These are phyloP conservation scores for Magnaporthiopsis rhizophila DNA, from an alignment of 2,329 filamentous ascomycete genomes.

Conservation along the genomic window DNA sequence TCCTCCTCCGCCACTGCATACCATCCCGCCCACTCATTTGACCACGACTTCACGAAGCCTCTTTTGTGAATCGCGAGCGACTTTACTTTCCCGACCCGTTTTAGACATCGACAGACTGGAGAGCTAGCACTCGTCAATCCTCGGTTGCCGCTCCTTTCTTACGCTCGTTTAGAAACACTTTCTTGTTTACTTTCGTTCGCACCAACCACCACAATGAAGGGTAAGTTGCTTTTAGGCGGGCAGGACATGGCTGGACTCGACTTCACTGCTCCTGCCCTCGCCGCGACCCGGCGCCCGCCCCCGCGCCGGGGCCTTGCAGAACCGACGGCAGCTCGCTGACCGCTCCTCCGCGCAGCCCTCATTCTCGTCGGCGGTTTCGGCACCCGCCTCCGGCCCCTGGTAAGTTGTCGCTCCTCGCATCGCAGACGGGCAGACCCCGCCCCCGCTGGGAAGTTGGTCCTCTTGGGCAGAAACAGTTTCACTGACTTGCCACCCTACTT, in stretches of 20 bases:
- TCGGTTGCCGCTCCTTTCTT: constrained; percentile 13
- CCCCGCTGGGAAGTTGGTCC: too few relatives aligned
- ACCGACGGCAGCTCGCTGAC: too few relatives aligned
- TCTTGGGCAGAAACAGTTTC: background rate
- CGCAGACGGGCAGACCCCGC: constrained; percentile 5
- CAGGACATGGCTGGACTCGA: too few relatives aligned
- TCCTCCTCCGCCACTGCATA: too few relatives aligned
- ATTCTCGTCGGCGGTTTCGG: constrained; percentile 99
- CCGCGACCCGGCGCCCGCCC: too few relatives aligned
- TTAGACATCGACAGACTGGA: background rate
- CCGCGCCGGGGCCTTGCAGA: too few relatives aligned
- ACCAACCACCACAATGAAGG: constrained; percentile 28
- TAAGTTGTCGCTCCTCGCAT: constrained; percentile 39
- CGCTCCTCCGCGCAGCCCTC: constrained; percentile 54
- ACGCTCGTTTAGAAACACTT: constrained; percentile 15
- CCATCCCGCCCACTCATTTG: too few relatives aligned
- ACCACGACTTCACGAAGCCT: too few relatives aligned
- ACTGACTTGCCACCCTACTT: constrained; percentile 12
- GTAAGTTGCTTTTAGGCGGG: constrained; percentile 19
- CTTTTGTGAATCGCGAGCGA: too few relatives aligned
- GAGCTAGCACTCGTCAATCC: constrained; percentile 1
- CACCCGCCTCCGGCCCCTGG: constrained; percentile 92
- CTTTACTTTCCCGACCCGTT: too few relatives aligned
- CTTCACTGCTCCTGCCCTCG: constrained; percentile 1
- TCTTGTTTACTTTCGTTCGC: constrained; percentile 1